Conservation (phyloP, 1,139 yeast species). For the Blastobotrys aristatus region DNA sequence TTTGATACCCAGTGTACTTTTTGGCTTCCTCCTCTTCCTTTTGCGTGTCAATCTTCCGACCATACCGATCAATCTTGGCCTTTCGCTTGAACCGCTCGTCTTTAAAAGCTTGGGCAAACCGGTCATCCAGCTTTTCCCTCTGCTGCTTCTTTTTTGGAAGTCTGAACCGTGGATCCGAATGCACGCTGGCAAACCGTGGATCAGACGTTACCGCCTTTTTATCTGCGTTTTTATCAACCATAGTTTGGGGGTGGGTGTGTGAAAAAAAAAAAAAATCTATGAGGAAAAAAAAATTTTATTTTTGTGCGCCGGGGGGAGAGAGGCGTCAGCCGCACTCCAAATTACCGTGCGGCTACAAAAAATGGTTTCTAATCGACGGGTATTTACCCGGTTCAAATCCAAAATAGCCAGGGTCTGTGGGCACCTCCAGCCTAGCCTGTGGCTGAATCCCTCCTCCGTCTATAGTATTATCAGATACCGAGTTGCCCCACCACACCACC, state of each 20-base stretch:
- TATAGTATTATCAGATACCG: conserved; percentile 39
- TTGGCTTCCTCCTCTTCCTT: conserved; percentile 50
- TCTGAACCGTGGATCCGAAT: conserved; percentile 84
- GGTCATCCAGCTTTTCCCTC: conserved; percentile 76
- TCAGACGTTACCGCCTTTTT: conserved; percentile 48
- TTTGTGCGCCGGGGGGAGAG: too few relatives aligned
- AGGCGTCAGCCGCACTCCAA: too few relatives aligned
- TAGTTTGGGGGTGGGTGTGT: background rate
- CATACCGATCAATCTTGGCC: conserved; percentile 78
- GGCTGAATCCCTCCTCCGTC: conserved; percentile 38
- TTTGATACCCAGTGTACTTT: conserved; percentile 50
- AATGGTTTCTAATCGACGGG: conserved; percentile 13
- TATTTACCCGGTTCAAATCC: conserved; percentile 36
- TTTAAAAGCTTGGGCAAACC: conserved; percentile 60
- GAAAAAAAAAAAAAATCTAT: conserved; percentile 1
- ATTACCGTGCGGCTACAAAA: too few relatives aligned
- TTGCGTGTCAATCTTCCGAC: conserved; percentile 56
- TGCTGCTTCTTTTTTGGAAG: conserved; percentile 64
- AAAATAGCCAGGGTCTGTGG: conserved; percentile 42
- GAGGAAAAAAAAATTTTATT: background rate
- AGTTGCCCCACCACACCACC: conserved; percentile 54
- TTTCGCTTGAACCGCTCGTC: conserved; percentile 60
- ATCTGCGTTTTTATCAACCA: conserved; percentile 3
- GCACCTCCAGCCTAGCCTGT: conserved; percentile 34
- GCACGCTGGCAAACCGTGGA: conserved; percentile 72